Evolutionary conservation across 129 eudicot genomes (phyloP).

Genomic region (Cynara cardunculus): DNA sequence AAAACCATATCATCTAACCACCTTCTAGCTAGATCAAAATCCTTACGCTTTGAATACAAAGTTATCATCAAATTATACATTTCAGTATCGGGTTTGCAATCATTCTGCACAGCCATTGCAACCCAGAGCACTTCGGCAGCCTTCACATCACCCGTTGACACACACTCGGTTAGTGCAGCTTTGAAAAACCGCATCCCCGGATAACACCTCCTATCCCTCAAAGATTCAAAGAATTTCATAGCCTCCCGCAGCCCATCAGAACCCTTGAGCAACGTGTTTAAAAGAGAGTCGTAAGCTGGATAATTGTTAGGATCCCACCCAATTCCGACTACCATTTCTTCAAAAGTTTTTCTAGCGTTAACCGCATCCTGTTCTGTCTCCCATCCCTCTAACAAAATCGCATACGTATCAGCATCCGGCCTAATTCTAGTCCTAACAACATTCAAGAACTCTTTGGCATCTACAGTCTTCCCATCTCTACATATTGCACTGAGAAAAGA

Average conservation of each 20-base stretch:
- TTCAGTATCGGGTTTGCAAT: constrained; percentile 47
- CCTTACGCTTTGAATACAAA: constrained; percentile 44
- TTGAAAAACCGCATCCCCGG: constrained; percentile 76
- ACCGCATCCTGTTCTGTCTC: constrained; percentile 60
- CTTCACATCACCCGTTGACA: constrained; percentile 44
- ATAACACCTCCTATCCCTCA: constrained; percentile 53
- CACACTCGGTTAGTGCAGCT: constrained; percentile 55
- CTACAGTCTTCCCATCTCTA: constrained; percentile 52
- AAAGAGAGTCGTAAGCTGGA: constrained; percentile 67
- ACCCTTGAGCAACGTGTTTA: constrained; percentile 56
- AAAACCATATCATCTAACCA: constrained; percentile 76
- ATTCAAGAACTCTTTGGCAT: constrained; percentile 48
- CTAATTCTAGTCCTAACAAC: constrained; percentile 38
- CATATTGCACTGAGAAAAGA: constrained; percentile 70
- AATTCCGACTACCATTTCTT: constrained; percentile 61
- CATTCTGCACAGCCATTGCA: constrained; percentile 32
- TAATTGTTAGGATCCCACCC: constrained; percentile 77
- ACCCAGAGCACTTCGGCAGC: constrained; percentile 60
- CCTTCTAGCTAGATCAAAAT: constrained; percentile 45
- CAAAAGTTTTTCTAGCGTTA: constrained; percentile 52
- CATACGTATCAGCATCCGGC: constrained; percentile 64
- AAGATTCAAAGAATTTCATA: constrained; percentile 38
- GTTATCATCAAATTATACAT: constrained; percentile 67
- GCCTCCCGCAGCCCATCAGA: constrained; percentile 59
- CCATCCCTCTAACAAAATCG: constrained; percentile 82